Evolutionary conservation across 129 eudicot species (phyloP), one percentile per base, ranked within the genome.

Genomic region (Centaurea solstitialis): DNA sequence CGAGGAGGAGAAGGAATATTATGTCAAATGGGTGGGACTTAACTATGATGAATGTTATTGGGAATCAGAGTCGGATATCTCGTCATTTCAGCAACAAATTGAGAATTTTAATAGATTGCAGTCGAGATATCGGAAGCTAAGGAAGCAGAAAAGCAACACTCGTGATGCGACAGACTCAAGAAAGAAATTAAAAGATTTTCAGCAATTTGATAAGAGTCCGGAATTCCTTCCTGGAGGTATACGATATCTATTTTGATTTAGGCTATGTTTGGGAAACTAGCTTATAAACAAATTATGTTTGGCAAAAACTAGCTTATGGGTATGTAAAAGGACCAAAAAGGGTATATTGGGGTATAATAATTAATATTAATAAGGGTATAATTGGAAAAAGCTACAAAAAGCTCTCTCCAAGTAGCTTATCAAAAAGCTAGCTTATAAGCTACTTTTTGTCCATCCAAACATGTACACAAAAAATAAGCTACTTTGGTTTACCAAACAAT

Each of bases 1-100:
- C 11, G 90, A 84, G 50, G 95, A 86, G 13, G 93, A 89, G 71
- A 96, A 91, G 89, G 97, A 96, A 86, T 96, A 96, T 88, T 80
- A 84, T 59, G 99, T 96, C 47, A 96, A 96, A 75, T 96, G 97
- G 97, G 94, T 88, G 78, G 98, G 94, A 39, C 98, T 96, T 76
- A 72, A 83, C 18, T 93, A 96, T 74, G 99, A 96, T 79, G 99
- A 96, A 85, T 96, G 99, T 84, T 90, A 79, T 68, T 96, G 99
- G 99, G 99, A 96, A 84, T 88, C 87, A 15, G 98, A 96, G 74
- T 89, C 96, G 6, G 97, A 91, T 76, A 94, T 94, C 59, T 85
- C 93, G 7, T 89, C 96, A 76, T 94, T 92, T 80, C 93, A 92
- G 82, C 81, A 82, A 76, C 98, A 96, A 86, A 93, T 96, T 66